Percentiles rank a stretch among this genome's conserved stretches.
Conservation (phyloP, 75 land plant genomes). For the Sequoia sempervirens region DNA sequence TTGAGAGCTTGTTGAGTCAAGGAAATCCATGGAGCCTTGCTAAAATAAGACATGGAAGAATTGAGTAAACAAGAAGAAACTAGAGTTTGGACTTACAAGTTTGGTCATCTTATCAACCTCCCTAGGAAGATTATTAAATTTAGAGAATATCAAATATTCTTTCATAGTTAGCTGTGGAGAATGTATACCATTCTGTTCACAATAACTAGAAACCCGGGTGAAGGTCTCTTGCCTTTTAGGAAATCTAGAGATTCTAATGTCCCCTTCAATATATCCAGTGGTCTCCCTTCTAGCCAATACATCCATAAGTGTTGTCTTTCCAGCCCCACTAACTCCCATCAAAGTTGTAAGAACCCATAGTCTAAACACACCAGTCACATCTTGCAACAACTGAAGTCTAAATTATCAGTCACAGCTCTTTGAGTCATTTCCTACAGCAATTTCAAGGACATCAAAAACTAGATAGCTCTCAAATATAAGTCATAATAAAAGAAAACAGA, state of each 20-base stretch:
- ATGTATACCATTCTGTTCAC: constrained; percentile 70
- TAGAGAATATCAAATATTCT: constrained; percentile 53
- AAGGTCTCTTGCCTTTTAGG: constrained; percentile 67
- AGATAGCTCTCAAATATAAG: neutral
- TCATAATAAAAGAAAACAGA: neutral
- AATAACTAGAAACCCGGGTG: constrained; percentile 59
- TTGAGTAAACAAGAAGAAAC: neutral
- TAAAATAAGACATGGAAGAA: neutral
- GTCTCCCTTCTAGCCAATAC: constrained; percentile 67
- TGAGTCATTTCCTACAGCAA: constrained; percentile 60
- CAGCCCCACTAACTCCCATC: constrained; percentile 87
- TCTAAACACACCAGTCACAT: constrained; percentile 70
- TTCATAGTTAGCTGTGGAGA: constrained; percentile 55
- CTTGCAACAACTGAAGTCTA: constrained; percentile 48
- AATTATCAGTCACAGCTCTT: constrained; percentile 48
- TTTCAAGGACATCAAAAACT: neutral
- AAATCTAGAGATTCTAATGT: constrained; percentile 50
- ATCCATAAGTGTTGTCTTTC: constrained; percentile 76
- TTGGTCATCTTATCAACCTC: constrained; percentile 35
- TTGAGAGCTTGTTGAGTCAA: neutral
- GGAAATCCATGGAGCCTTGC: neutral
- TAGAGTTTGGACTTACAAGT: constrained; percentile 22
- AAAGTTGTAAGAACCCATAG: constrained; percentile 79
- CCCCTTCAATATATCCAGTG: constrained; percentile 58
- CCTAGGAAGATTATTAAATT: constrained; percentile 40